Percentiles rank a stretch among this genome's conserved stretches.
Conservation (phyloP, 1,284 basidiomycete genomes). For the Malassezia vespertilionis region DNA sequence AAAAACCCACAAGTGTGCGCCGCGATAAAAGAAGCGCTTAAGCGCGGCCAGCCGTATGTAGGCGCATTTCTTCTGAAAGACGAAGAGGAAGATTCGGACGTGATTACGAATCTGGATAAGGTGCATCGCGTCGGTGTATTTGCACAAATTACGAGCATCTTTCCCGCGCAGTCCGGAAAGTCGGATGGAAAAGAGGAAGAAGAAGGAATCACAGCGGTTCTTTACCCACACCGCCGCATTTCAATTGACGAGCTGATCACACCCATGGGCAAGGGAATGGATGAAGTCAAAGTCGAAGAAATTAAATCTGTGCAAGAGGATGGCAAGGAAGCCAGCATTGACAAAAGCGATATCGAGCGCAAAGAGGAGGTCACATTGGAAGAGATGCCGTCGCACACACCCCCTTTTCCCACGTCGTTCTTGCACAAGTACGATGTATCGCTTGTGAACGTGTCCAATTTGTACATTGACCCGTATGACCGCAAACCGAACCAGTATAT, state of each 20-base stretch:
- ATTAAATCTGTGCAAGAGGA: no score
- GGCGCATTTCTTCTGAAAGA: constrained; percentile 96
- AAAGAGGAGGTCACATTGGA: constrained; percentile 1
- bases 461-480: constrained; percentile 65
- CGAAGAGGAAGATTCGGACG: constrained; percentile 80
- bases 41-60: constrained; percentile 90
- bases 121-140: constrained; percentile 93
- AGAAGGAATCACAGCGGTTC: constrained; percentile 73
- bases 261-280: constrained; percentile 16
- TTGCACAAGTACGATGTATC: constrained; percentile 79
- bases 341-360: neutral
- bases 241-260: constrained; percentile 67
- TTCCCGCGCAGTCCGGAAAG: constrained; percentile 50
- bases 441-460: constrained; percentile 81
- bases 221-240: constrained; percentile 89
- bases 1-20: constrained; percentile 68
- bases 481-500: constrained; percentile 64
- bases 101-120: constrained; percentile 75
- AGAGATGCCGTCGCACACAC: constrained; percentile 30
- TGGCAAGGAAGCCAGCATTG: no score
- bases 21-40: constrained; percentile 91
- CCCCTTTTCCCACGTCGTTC: constrained; percentile 73
- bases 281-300: no score
- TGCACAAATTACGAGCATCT: constrained; percentile 91
- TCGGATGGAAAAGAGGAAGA: constrained; percentile 55